A percentile compares a stretch with the other conserved stretches of the same genome.
phyloP scores from a whole-genome alignment of 345 rosid genomes.

The Sisymbrium irio region DNA sequence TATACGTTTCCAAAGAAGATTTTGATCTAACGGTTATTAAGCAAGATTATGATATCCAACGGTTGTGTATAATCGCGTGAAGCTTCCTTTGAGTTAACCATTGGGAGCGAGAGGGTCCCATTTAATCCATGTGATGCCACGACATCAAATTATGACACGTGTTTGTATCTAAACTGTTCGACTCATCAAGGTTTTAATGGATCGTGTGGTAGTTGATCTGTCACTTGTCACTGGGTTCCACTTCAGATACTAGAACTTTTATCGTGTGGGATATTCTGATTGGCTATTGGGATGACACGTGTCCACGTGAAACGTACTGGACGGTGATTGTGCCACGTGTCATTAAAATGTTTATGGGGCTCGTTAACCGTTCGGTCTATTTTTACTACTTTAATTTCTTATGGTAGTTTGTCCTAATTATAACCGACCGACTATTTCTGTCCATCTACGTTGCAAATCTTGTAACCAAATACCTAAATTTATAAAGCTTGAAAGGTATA shows the following conservation, averaged over 20 bases:
- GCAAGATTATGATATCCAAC: conserved; percentile 11
- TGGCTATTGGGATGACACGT: background rate
- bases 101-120: background rate
- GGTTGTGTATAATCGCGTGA: background rate
- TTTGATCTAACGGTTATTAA: conserved; percentile 29
- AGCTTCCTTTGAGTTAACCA: conserved; percentile 12
- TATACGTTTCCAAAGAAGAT: background rate
- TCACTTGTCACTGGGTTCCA: conserved; percentile 4
- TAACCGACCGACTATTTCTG: conserved; percentile 21
- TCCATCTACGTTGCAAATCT: background rate
- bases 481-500: no score
- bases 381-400: conserved; percentile 5
- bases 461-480: background rate
- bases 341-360: background rate
- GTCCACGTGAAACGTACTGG: background rate
- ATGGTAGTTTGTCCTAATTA: conserved; percentile 19
- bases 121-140: conserved; percentile 14
- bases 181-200: conserved; percentile 11
- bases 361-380: conserved; percentile 2
- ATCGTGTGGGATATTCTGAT: conserved; percentile 11
- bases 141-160: conserved; percentile 3
- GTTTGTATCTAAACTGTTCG: conserved; percentile 7
- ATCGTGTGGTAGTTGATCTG: conserved; percentile 24
- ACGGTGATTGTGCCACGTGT: conserved; percentile 18
- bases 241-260: background rate